A percentile compares a stretch with the other conserved stretches of the same genome.
Evolutionary conservation across 2,329 filamentous ascomycete genomes (phyloP).

Genomic region (Sporothrix brasiliensis): DNA sequence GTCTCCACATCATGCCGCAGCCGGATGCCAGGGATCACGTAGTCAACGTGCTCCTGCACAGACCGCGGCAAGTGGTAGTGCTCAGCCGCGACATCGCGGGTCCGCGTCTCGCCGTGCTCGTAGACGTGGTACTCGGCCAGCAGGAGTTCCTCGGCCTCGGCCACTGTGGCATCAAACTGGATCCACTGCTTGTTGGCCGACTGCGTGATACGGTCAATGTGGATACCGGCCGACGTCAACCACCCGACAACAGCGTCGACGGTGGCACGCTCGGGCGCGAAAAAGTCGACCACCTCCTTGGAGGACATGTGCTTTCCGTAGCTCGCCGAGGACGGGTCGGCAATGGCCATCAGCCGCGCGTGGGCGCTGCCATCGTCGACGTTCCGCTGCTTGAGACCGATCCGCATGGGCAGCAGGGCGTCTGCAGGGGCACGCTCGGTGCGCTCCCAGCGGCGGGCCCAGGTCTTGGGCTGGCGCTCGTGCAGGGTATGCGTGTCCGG

Average conservation of each 20-base stretch:
- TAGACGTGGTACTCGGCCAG: constrained; percentile 39
- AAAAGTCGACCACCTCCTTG: constrained; percentile 45
- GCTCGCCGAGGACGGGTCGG: constrained; percentile 39
- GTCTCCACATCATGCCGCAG: constrained; percentile 42
- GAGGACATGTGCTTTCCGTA: constrained; percentile 47
- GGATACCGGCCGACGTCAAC: constrained; percentile 43
- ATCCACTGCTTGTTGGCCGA: constrained; percentile 40
- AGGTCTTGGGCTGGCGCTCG: constrained; percentile 41
- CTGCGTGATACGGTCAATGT: constrained; percentile 34
- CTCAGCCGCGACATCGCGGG: constrained; percentile 36
- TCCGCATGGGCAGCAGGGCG: constrained; percentile 38
- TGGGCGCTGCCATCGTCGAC: constrained; percentile 38
- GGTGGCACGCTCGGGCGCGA: constrained; percentile 43
- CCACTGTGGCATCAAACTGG: constrained; percentile 39
- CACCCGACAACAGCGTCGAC: constrained; percentile 43
- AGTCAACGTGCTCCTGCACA: constrained; percentile 56
- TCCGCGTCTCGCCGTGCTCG: constrained; percentile 37
- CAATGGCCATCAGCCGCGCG: constrained; percentile 42
- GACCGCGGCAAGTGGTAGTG: constrained; percentile 51
- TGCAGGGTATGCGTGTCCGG: constrained; percentile 41
- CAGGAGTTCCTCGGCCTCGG: constrained; percentile 39
- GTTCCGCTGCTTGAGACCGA: constrained; percentile 39
- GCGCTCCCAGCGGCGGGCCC: constrained; percentile 39
- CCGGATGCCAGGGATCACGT: constrained; percentile 59
- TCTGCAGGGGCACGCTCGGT: constrained; percentile 37